A percentile compares a stretch with the other conserved stretches of the same genome.
Conservation (phyloP, 2,329 filamentous ascomycete species). For the Claviceps digitariae region DNA sequence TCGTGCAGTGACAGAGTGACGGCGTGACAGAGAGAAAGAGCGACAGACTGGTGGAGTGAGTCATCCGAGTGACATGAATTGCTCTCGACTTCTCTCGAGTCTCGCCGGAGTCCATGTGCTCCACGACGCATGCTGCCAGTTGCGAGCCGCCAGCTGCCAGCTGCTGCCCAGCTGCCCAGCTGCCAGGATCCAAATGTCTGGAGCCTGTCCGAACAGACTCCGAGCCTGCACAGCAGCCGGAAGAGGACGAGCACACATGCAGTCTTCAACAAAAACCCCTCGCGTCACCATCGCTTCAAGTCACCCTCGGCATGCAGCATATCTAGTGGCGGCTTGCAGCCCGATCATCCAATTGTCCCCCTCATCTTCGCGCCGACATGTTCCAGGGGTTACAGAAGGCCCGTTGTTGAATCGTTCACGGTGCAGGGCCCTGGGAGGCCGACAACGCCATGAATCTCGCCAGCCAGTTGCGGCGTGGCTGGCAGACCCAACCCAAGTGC, state of each 20-base stretch:
- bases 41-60: too few relatives aligned
- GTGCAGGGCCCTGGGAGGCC: not conserved
- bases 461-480: not conserved
- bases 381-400: constrained; percentile 1
- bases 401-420: not conserved
- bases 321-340: constrained; percentile 9
- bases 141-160: not conserved
- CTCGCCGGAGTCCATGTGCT: too few relatives aligned
- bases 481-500: not conserved
- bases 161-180: not conserved
- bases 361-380: constrained; percentile 7
- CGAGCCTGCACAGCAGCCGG: not conserved
- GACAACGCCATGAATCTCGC: not conserved
- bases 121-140: too few relatives aligned
- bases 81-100: too few relatives aligned
- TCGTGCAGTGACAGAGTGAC: not conserved
- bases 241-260: not conserved
- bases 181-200: too few relatives aligned
- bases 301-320: constrained; percentile 5
- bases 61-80: too few relatives aligned
- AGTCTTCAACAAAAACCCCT: not conserved
- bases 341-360: constrained; percentile 8
- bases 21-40: too few relatives aligned
- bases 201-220: too few relatives aligned
- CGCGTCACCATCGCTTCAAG: not conserved